These are phyloP conservation scores for Phytophthora kernoviae DNA, from an alignment of 352 stramenopile species.

Conservation along the genomic window DNA sequence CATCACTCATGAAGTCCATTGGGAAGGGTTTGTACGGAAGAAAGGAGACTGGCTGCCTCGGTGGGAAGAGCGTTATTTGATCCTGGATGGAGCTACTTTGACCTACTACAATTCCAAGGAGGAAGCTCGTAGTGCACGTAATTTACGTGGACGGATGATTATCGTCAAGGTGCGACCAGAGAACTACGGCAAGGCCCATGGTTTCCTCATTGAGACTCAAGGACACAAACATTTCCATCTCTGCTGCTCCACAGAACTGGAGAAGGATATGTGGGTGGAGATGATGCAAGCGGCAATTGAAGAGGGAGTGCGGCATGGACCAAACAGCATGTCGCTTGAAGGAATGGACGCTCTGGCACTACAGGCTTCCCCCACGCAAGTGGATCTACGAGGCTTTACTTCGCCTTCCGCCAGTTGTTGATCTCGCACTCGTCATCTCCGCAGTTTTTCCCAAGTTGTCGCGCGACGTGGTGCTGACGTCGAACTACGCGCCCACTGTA, in stretches of 20 bases:
- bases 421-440: slow-evolving; percentile 89
- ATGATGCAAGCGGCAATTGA: slow-evolving; percentile 92
- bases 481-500: slow-evolving; percentile 88
- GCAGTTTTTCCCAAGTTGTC: slow-evolving; percentile 89
- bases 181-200: slow-evolving; percentile 89
- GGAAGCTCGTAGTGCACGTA: slow-evolving; percentile 78
- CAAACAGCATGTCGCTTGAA: slow-evolving; percentile 28
- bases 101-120: slow-evolving; percentile 91
- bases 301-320: slow-evolving; percentile 37
- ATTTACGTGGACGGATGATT: slow-evolving; percentile 84
- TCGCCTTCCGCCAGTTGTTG: slow-evolving; percentile 85
- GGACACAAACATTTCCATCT: slow-evolving; percentile 90
- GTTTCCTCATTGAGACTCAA: slow-evolving; percentile 88
- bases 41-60: slow-evolving; percentile 90
- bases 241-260: slow-evolving; percentile 84
- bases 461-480: slow-evolving; percentile 83
- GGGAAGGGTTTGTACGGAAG: slow-evolving; percentile 90
- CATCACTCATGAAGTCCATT: slow-evolving; percentile 79
- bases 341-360: slow-evolving; percentile 36
- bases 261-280: slow-evolving; percentile 92
- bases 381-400: slow-evolving; percentile 87
- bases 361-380: slow-evolving; percentile 71
- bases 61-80: slow-evolving; percentile 91
- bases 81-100: slow-evolving; percentile 79
- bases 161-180: slow-evolving; percentile 79